Evolutionary conservation across 2,329 filamentous ascomycete species (phyloP).

Genomic region (Hypocreales sp.): DNA sequence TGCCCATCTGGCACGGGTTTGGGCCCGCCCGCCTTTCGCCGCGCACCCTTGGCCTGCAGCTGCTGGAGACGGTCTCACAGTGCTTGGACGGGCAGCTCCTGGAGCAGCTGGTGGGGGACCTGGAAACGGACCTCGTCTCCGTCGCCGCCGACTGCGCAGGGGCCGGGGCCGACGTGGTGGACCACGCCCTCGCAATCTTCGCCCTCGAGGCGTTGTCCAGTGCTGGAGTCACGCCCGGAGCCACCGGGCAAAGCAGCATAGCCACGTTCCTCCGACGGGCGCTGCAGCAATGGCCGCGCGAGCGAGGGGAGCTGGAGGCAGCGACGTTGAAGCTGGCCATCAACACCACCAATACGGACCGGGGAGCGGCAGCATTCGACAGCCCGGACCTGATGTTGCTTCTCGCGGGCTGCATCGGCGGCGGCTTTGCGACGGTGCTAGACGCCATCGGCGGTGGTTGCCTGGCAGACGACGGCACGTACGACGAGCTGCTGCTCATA

Average conservation of each 20-base stretch:
- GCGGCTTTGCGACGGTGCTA: slow-evolving; percentile 31
- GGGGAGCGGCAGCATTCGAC: slow-evolving; percentile 55
- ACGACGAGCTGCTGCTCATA: slow-evolving; percentile 62
- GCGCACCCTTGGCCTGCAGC: slow-evolving; percentile 46
- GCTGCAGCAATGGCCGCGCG: slow-evolving; percentile 15
- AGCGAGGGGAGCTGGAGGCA: slow-evolving; percentile 11
- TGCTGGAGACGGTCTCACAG: slow-evolving; percentile 31
- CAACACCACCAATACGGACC: slow-evolving; percentile 74
- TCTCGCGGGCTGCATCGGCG: slow-evolving; percentile 33
- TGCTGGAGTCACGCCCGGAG: slow-evolving; percentile 7
- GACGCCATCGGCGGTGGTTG: slow-evolving; percentile 30
- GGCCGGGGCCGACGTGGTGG: slow-evolving; percentile 10
- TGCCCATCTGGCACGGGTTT: slow-evolving; percentile 44
- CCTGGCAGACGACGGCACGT: slow-evolving; percentile 29
- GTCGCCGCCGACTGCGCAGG: slow-evolving; percentile 9
- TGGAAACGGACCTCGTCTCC: slow-evolving; percentile 11
- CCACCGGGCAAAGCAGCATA: slow-evolving; percentile 6
- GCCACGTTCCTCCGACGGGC: slow-evolving; percentile 13
- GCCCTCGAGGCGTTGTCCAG: slow-evolving; percentile 19
- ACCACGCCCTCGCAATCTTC: slow-evolving; percentile 28
- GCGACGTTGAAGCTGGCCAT: slow-evolving; percentile 46
- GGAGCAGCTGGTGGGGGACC: slow-evolving; percentile 13
- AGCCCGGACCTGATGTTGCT: slow-evolving; percentile 36
- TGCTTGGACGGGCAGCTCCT: slow-evolving; percentile 12
- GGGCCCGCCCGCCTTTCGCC: slow-evolving; percentile 39